Evolutionary conservation across 768 basidiomycete species (phyloP), one percentile per base, ranked within the genome.

Genomic region (Tricholoma furcatifolium): DNA sequence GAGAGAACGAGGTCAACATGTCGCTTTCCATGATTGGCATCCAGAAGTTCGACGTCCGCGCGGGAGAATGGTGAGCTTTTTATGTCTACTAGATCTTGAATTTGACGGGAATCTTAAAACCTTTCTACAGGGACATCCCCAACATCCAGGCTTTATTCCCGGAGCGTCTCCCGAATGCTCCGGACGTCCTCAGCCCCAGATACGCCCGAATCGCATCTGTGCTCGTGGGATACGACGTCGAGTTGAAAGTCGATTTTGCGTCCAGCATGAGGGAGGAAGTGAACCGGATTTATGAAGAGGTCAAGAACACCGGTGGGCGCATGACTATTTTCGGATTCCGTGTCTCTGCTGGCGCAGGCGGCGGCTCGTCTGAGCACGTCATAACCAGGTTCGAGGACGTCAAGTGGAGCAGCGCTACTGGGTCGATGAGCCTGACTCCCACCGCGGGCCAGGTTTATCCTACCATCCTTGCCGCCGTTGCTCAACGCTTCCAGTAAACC

Each of bases 101-200:
- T 35, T 21, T 18, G n/a, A 47, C 10, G 23, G 23, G 34, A 18
- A 44, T 48, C 24, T 27, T 45, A 17, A 32, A 4, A 17, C 15
- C 5, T 42, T 8, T n/a, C 12, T 4, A 10, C n/a, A 49, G 53
- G 53, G 46, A 54, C 34, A 18, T 42, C 24, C 23, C 46, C 24
- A 21, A 49, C 41, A 43, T 54, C 45, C 49, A 54, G 46, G 32
- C 53, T 18, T 30, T 54, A 14, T 54, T 54, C 47, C 53, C 53
- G 10, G 36, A 38, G 6, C 52, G 15, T 47, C 30, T 34, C 39
- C 43, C 51, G 43, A 35, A 17, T 40, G 52, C 47, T n/a, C 53
- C 53, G 32, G 40, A 54, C 47, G 53, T 48, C 47, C 53, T 54
- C 47, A 42, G 53, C 21, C 17, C 11, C 47, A 49, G 41, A 20